Conservation (phyloP, 352 stramenopile genomes). For the Globisporangium heterothallicum region DNA sequence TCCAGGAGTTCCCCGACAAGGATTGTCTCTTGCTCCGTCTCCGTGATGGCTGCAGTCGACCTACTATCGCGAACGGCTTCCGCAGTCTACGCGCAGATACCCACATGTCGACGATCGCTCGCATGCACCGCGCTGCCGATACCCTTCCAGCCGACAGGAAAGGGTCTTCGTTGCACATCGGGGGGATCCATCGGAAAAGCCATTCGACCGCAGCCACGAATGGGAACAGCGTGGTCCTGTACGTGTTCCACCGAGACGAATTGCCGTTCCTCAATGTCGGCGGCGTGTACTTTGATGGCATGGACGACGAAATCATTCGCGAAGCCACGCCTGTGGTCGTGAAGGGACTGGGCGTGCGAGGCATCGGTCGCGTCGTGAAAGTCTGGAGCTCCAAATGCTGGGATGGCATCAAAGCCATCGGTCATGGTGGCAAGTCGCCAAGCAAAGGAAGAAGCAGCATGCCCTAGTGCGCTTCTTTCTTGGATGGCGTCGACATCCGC, state of each 20-base stretch:
- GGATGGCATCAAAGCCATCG: constrained; percentile 4
- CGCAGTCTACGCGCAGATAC: constrained; percentile 35
- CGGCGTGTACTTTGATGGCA: constrained; percentile 26
- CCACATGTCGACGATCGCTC: constrained; percentile 28
- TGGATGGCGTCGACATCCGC: too few relatives aligned
- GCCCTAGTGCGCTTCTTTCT: constrained; percentile 4
- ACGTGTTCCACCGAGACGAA: constrained; percentile 61
- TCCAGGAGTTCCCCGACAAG: constrained; percentile 52
- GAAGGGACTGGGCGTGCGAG: constrained; percentile 44
- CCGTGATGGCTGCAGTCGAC: constrained; percentile 34
- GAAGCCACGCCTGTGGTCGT: constrained; percentile 33
- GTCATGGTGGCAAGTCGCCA: background rate
- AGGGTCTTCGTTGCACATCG: background rate
- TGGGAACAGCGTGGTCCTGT: constrained; percentile 29
- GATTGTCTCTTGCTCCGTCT: constrained; percentile 52
- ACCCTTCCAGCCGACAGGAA: too few relatives aligned
- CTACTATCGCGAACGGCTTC: constrained; percentile 40
- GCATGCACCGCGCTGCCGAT: constrained; percentile 23
- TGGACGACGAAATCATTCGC: constrained; percentile 26
- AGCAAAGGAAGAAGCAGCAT: constrained; percentile 9
- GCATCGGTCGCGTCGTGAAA: constrained; percentile 20
- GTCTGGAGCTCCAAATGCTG: constrained; percentile 13
- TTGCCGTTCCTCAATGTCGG: constrained; percentile 41
- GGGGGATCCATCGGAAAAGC: background rate
- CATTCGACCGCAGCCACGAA: constrained; percentile 14